Evolutionary conservation across 2,329 filamentous ascomycete genomes (phyloP).

Genomic region (Penicillium freii): DNA sequence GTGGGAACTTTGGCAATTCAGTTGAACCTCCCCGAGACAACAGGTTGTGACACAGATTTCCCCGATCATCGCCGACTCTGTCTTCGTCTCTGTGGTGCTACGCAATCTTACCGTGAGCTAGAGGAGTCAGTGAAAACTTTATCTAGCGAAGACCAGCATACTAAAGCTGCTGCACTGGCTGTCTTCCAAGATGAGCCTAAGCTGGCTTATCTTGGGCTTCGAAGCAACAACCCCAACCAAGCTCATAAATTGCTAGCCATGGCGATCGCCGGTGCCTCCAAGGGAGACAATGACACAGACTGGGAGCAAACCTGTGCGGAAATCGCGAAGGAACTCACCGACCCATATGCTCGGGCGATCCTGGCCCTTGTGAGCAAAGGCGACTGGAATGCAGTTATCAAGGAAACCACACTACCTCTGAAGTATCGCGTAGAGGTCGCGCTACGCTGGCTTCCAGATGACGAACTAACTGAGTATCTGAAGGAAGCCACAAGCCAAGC

Average conservation of each 20-base stretch:
- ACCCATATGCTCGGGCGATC: slow-evolving; percentile 62
- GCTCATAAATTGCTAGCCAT: slow-evolving; percentile 58
- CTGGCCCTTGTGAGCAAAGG: slow-evolving; percentile 60
- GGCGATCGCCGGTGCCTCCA: slow-evolving; percentile 48
- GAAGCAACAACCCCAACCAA: slow-evolving; percentile 53
- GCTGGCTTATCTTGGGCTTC: slow-evolving; percentile 56
- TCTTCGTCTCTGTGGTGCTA: slow-evolving; percentile 59
- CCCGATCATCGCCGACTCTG: slow-evolving; percentile 60
- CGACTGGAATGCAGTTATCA: slow-evolving; percentile 59
- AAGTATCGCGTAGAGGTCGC: slow-evolving; percentile 62
- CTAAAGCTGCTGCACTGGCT: slow-evolving; percentile 62
- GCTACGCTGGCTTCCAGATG: slow-evolving; percentile 51
- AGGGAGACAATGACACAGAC: slow-evolving; percentile 52
- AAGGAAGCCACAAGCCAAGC: slow-evolving; percentile 52
- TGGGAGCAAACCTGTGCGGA: slow-evolving; percentile 62
- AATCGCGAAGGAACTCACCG: slow-evolving; percentile 61
- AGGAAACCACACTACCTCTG: slow-evolving; percentile 58
- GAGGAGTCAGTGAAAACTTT: slow-evolving; percentile 51
- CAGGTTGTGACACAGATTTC: slow-evolving; percentile 52
- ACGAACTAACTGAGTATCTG: slow-evolving; percentile 53
- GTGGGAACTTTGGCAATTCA: slow-evolving; percentile 52
- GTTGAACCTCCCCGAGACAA: slow-evolving; percentile 53
- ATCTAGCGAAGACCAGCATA: slow-evolving; percentile 54
- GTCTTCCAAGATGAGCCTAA: slow-evolving; percentile 60
- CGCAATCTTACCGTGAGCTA: slow-evolving; percentile 52